Conservation (phyloP, 805 yeast genomes). For the Starmerella sp. region DNA sequence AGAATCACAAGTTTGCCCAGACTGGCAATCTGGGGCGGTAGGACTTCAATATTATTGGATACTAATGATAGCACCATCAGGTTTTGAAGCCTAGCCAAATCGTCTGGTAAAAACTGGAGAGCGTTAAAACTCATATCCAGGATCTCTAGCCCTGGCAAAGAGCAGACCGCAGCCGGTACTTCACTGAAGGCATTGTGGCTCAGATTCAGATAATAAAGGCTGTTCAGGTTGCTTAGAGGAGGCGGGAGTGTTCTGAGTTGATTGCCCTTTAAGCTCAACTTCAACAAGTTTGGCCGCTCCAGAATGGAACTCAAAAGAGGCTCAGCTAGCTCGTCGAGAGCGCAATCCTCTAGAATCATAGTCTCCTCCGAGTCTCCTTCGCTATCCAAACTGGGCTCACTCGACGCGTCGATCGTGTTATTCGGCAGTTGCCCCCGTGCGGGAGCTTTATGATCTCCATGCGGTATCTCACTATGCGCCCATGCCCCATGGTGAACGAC, state of each 20-base stretch:
- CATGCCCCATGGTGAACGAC: neutral
- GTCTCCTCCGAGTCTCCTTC: slow-evolving; percentile 12
- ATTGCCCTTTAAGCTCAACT: slow-evolving; percentile 47
- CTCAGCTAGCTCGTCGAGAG: slow-evolving; percentile 27
- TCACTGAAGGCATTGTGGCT: slow-evolving; percentile 46
- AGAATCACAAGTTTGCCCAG: slow-evolving; percentile 44
- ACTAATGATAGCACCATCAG: slow-evolving; percentile 48
- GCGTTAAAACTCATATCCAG: slow-evolving; percentile 53
- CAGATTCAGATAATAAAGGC: slow-evolving; percentile 51
- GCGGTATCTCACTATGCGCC: neutral
- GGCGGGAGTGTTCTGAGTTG: slow-evolving; percentile 38
- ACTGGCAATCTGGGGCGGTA: slow-evolving; percentile 44
- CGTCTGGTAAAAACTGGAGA: slow-evolving; percentile 39
- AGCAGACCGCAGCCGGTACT: slow-evolving; percentile 38
- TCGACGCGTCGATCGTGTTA: neutral
- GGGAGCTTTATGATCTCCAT: neutral
- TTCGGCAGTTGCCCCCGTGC: neutral
- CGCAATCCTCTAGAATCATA: slow-evolving; percentile 10
- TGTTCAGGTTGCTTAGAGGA: slow-evolving; percentile 31
- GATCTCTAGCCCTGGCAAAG: slow-evolving; percentile 42
- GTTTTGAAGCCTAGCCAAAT: slow-evolving; percentile 31
- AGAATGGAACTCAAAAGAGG: slow-evolving; percentile 32
- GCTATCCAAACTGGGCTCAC: neutral
- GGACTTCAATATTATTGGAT: slow-evolving; percentile 43
- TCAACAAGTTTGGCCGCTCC: slow-evolving; percentile 32